phyloP scores from a whole-genome alignment of 768 basidiomycete species.

The Boletellus ananiceps region DNA sequence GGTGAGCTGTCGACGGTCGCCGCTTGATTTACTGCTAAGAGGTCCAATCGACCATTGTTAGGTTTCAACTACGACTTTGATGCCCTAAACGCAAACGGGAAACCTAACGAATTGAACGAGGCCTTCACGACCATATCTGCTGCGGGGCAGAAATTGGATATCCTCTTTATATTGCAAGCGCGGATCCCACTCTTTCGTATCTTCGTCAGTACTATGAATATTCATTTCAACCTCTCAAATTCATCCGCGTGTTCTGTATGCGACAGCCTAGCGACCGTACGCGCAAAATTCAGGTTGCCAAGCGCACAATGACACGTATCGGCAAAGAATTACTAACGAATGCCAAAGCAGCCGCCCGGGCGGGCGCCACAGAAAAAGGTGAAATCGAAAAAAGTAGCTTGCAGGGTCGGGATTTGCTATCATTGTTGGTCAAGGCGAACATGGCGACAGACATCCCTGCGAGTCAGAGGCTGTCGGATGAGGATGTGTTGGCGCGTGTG shows the following conservation, averaged over 20 bases:
- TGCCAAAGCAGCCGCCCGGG: constrained; percentile 17
- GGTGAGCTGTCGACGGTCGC: neutral
- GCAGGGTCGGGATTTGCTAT: constrained; percentile 50
- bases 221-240: too few relatives aligned
- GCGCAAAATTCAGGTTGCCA: neutral
- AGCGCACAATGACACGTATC: neutral
- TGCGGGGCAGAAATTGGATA: neutral
- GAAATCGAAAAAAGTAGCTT: constrained; percentile 33
- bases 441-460: constrained; percentile 45
- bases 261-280: neutral
- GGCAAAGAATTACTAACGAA: neutral
- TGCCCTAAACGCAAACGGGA: neutral
- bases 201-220: neutral
- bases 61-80: neutral
- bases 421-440: constrained; percentile 36
- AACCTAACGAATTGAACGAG: neutral
- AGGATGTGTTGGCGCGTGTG: constrained; percentile 56
- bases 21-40: neutral
- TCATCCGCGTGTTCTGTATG: too few relatives aligned
- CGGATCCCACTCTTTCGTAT: neutral
- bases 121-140: neutral
- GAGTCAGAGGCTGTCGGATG: constrained; percentile 53
- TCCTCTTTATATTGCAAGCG: neutral
- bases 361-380: constrained; percentile 20
- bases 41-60: neutral